Evolutionary conservation across 2,329 filamentous ascomycete genomes (phyloP).

Genomic region (Atkinsonella hypoxylon): DNA sequence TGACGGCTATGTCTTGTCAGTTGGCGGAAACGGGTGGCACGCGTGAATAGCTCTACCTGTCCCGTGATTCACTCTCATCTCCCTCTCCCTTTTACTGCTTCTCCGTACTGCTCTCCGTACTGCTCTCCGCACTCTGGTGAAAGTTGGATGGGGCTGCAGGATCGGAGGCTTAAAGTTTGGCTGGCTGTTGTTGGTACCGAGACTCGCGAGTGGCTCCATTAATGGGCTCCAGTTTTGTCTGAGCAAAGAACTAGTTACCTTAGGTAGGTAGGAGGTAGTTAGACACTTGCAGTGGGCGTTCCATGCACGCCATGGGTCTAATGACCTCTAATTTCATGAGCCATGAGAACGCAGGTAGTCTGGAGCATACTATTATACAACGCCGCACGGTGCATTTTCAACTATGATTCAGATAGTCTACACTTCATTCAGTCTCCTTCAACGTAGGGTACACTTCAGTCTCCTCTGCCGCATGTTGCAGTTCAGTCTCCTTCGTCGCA

Average conservation of each 20-base stretch:
- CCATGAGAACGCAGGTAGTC: too few species aligned
- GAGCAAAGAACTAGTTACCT: too few species aligned
- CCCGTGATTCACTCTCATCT: slow-evolving; percentile 33
- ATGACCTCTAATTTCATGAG: too few species aligned
- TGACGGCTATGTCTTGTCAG: slow-evolving; percentile 41
- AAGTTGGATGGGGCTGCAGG: background rate
- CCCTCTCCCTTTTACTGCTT: too few species aligned
- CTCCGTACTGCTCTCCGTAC: too few species aligned
- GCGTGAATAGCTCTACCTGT: slow-evolving; percentile 21
- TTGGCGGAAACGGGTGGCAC: too few species aligned
- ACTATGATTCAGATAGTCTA: background rate
- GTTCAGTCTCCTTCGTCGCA: slow-evolving; percentile 3
- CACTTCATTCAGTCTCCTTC: background rate
- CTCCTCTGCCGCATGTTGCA: background rate
- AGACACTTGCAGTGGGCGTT: too few species aligned
- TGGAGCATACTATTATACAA: background rate
- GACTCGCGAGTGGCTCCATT: background rate
- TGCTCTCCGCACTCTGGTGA: too few species aligned
- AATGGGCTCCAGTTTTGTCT: background rate
- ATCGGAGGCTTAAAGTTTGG: background rate
- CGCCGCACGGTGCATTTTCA: background rate
- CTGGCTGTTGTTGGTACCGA: background rate
- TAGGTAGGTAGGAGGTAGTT: too few species aligned
- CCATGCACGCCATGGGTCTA: too few species aligned
- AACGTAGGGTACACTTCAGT: slow-evolving; percentile 9